Evolutionary conservation across 2,329 filamentous ascomycete genomes (phyloP), one percentile per base, ranked within the genome.

Genomic region (Rhynchosporium agropyri): DNA sequence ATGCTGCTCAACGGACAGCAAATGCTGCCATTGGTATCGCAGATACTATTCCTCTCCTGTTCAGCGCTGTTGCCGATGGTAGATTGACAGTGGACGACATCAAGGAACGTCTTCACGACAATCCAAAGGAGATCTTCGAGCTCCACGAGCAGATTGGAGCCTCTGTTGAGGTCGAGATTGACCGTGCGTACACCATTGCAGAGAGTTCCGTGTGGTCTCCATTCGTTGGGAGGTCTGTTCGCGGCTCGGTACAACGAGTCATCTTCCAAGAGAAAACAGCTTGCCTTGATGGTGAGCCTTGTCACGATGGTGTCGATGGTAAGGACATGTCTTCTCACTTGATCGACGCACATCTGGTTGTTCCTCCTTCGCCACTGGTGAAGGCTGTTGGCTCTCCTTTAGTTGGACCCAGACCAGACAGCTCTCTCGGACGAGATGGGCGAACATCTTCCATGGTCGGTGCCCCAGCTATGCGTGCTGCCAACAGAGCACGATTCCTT

Each of bases 91-190:
- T 92, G 42, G 89, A 92, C 38, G 89, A 93, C 72, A 83, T 93
- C 74, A 88, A 85, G 73, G 74, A 78, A 61, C 85, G 88, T 48
- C 81, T 93, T 53, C 89, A 92, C 74, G 87, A 91, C 73, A 92
- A 92, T 74, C 90, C 90, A 2, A 90, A 89, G 79, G 84, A 84
- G 73, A 92, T 93, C 70, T 93, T 93, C 69, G 89, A 93, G 78
- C 83, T 93, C 57, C 90, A 93, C 68, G 90, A 93, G 69, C 90
- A 93, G 76, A 77, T 83, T n/a, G 87, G 87, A 63, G 87, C 88
- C 43, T 85, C 84, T 4, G 82, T 93, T 42, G 90, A 93, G 78
- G 83, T 91, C 28, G 90, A 92, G 76, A 81, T 92, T 69, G 89
- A 91, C 73, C 85, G 90, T 50, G 83, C 87, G 1, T 90, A 89